Base-by-base conservation (phyloP, 345 rosid species). In the Eutrema japonicum region DNA sequence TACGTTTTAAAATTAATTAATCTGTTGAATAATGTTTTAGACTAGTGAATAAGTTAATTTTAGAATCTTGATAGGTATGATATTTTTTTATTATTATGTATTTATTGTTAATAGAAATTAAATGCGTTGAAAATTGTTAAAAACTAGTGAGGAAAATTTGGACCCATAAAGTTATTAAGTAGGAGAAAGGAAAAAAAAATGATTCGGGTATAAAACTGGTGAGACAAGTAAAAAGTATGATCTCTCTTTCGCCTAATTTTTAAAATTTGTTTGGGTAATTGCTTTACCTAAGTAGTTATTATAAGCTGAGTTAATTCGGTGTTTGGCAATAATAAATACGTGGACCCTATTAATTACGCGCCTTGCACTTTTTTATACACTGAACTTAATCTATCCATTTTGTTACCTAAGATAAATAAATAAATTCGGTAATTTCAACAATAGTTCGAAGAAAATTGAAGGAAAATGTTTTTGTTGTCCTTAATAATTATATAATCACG, bases 281-380 rank as follows among this genome's bases (percentile, higher is more conserved):
- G 47, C 22, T 38, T 48, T 9, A 72, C 70, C 63, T 42, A 52
- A 63, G 22, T 52, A 18, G 5, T 18, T n/a, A 4, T 10, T 30
- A 46, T 14, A 64, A n/a, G 68, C 32, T 67, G 68, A 74, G 26
- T 22, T 8, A 13, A 5, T 47, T 50, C 33, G 67, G 62, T 67
- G 11, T 59, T 67, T 22, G 54, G 63, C n/a, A 41, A 29, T 66
- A 37, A 10, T 49, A 46, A 70, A 13, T 70, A 66, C 54, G 54
- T 72, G 36, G 62, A 72, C 53, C 54, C 0, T 66, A 49, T 38
- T 48, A 38, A 7, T 11, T 46, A 33, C 37, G 33, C 13, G 27
- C 22, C 35, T 29, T 38, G 59, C 56, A 37, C 12, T 61, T 41
- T 14, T 61, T 41, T 14, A 61, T 40, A 57, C 38, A 66, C 67